phyloP scores from a whole-genome alignment of 148 eudicot genomes.

The Pouteria glomerata region DNA sequence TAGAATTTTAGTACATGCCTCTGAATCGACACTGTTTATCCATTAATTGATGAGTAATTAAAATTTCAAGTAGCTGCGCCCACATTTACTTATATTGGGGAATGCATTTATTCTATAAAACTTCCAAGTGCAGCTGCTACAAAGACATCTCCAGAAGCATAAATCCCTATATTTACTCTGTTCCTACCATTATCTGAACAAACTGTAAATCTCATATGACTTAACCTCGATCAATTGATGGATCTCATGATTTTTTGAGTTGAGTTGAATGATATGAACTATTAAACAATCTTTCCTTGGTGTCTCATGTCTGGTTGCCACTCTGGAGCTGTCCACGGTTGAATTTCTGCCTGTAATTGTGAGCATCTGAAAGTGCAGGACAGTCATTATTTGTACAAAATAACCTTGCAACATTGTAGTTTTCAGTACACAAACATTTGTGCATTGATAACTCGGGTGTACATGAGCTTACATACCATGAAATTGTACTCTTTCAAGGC shows the following conservation, averaged over 20 bases:
- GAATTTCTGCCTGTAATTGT: too few relatives aligned
- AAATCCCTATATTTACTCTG: background rate
- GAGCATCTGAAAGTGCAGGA: background rate
- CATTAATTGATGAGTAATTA: background rate
- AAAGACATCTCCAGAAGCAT: background rate
- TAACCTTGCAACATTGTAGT: background rate
- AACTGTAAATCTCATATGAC: background rate
- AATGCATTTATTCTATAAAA: background rate
- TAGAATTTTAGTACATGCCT: background rate
- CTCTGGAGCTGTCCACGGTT: too few relatives aligned
- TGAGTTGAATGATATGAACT: too few relatives aligned
- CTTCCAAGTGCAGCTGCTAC: background rate
- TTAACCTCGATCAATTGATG: background rate
- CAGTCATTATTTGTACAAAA: background rate
- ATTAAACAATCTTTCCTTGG: too few relatives aligned
- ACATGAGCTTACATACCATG: background rate
- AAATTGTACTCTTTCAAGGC: background rate
- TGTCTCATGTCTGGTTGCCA: background rate
- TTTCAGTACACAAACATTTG: background rate
- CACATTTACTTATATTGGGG: background rate
- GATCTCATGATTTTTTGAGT: too few relatives aligned
- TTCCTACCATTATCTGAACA: background rate
- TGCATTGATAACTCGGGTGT: background rate
- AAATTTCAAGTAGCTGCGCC: background rate
- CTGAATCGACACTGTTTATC: background rate